Conservation (phyloP, 106 monocot species). For the Allium fistulosum region DNA sequence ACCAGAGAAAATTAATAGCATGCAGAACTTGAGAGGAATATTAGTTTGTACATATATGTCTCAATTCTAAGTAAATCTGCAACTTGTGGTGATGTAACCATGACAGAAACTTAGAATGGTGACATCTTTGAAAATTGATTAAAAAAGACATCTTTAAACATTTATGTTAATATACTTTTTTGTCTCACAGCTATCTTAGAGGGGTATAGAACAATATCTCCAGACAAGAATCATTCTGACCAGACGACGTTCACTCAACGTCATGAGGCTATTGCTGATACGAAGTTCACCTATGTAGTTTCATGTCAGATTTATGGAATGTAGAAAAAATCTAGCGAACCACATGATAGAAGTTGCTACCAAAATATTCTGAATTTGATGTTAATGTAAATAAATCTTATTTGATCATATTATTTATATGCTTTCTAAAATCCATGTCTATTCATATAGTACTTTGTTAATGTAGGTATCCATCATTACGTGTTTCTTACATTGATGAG, state of each 20-base stretch:
- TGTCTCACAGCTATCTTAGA: constrained; percentile 29
- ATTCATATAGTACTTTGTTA: too few relatives aligned
- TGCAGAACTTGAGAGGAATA: too few relatives aligned
- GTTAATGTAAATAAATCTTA: constrained; percentile 24
- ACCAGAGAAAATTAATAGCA: too few relatives aligned
- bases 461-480: constrained; percentile 64
- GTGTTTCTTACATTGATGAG: constrained; percentile 95
- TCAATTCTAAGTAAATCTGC: too few relatives aligned
- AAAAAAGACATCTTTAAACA: too few relatives aligned
- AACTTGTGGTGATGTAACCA: too few relatives aligned
- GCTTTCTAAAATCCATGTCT: background rate
- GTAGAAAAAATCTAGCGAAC: constrained; percentile 59
- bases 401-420: background rate
- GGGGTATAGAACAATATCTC: constrained; percentile 27
- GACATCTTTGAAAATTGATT: too few relatives aligned
- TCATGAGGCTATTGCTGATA: constrained; percentile 64
- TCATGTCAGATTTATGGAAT: constrained; percentile 88
- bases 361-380: constrained; percentile 86
- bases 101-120: too few relatives aligned
- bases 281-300: constrained; percentile 93
- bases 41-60: too few relatives aligned
- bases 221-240: constrained; percentile 27
- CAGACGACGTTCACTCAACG: constrained; percentile 13
- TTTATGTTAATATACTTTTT: background rate
- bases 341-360: constrained; percentile 59